A percentile compares a stretch with the other conserved stretches of the same genome.
Conservation (phyloP, 768 basidiomycete genomes). For the Mycena kentingensis region DNA sequence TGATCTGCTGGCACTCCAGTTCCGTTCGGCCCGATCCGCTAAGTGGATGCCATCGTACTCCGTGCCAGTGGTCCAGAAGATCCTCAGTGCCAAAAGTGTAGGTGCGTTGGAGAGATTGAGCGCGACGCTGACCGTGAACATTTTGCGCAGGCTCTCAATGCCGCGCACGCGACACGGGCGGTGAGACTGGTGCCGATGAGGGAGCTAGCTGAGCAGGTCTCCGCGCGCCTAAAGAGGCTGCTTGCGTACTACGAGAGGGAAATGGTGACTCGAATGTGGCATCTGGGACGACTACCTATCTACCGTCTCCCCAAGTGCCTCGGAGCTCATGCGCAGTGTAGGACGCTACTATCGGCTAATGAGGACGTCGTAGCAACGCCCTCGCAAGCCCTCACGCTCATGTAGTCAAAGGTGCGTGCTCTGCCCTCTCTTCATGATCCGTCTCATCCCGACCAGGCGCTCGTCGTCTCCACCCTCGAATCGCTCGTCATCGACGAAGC, state of each 20-base stretch:
- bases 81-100: slow-evolving; percentile 78
- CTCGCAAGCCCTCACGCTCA: slow-evolving; percentile 67
- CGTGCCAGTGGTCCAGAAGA: slow-evolving; percentile 87
- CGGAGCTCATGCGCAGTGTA: slow-evolving; percentile 15
- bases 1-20: too few relatives aligned
- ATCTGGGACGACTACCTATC: slow-evolving; percentile 64
- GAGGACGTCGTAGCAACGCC: slow-evolving; percentile 84
- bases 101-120: slow-evolving; percentile 32
- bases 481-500: slow-evolving; percentile 97
- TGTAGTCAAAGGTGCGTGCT: slow-evolving; percentile 67
- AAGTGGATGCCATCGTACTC: too few relatives aligned
- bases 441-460: slow-evolving; percentile 42
- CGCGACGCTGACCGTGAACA: slow-evolving; percentile 2
- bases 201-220: slow-evolving; percentile 91
- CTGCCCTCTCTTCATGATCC: neutral
- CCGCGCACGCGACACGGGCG: slow-evolving; percentile 64
- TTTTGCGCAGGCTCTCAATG: slow-evolving; percentile 37
- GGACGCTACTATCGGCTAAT: slow-evolving; percentile 49
- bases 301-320: slow-evolving; percentile 26
- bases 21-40: too few relatives aligned
- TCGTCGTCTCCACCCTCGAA: slow-evolving; percentile 68
- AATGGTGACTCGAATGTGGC: slow-evolving; percentile 75
- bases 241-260: slow-evolving; percentile 79
- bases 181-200: slow-evolving; percentile 87
- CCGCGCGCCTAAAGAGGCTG: slow-evolving; percentile 63